These are phyloP conservation scores for Fonsecaea pugnacius DNA, from an alignment of 2,329 filamentous ascomycete species.

Conservation along the genomic window DNA sequence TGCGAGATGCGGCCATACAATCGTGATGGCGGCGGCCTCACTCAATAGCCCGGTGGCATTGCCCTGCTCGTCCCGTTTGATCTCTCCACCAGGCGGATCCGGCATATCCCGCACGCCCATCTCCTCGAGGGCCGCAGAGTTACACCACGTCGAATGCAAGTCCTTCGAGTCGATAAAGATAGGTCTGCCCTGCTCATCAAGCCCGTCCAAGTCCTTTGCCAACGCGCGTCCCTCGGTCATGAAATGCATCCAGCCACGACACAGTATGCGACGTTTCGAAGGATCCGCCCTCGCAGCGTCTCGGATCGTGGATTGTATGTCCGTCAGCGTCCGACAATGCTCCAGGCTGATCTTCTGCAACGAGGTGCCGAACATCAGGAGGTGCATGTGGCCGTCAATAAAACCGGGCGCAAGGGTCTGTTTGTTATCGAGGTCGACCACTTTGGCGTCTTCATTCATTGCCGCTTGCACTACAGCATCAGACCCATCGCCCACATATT, in stretches of 20 bases:
- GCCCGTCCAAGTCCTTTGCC: slow-evolving; percentile 54
- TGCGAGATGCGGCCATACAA: slow-evolving; percentile 55
- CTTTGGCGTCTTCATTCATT: slow-evolving; percentile 30
- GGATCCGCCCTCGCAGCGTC: slow-evolving; percentile 49
- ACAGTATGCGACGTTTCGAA: slow-evolving; percentile 49
- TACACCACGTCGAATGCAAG: slow-evolving; percentile 59
- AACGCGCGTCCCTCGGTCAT: slow-evolving; percentile 51
- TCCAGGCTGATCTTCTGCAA: slow-evolving; percentile 52
- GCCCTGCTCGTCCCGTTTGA: slow-evolving; percentile 52
- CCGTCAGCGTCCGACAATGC: slow-evolving; percentile 48
- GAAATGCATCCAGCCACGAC: slow-evolving; percentile 56
- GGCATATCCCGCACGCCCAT: slow-evolving; percentile 49
- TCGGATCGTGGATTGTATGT: slow-evolving; percentile 51
- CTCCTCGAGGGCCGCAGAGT: slow-evolving; percentile 52
- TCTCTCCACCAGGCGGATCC: slow-evolving; percentile 53
- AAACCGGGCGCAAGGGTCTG: slow-evolving; percentile 53
- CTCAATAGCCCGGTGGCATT: slow-evolving; percentile 52
- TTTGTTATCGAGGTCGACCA: slow-evolving; percentile 43
- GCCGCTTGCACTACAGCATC: slow-evolving; percentile 37
- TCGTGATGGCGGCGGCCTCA: slow-evolving; percentile 52
- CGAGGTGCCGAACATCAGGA: slow-evolving; percentile 56
- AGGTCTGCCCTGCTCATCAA: slow-evolving; percentile 49
- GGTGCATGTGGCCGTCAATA: slow-evolving; percentile 57
- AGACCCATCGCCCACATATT: slow-evolving; percentile 47
- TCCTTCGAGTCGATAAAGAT: slow-evolving; percentile 57